These are phyloP conservation scores for Prunus yedoensis DNA, from an alignment of 331 rosid genomes.

Conservation along the genomic window DNA sequence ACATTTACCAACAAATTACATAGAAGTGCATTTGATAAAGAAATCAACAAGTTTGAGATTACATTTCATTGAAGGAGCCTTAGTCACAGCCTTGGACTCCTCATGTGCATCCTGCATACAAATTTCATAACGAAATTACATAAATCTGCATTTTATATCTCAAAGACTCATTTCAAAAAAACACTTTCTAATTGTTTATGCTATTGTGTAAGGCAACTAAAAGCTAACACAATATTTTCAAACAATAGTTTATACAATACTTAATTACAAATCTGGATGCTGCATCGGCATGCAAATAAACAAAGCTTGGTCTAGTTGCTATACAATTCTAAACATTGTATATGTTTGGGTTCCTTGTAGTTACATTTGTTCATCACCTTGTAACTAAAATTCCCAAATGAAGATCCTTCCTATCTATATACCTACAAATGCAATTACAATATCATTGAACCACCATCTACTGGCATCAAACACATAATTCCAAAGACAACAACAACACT, in stretches of 20 bases:
- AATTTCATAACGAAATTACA: constrained; percentile 17
- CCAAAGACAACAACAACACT: not conserved
- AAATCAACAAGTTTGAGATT: constrained; percentile 21
- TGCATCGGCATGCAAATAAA: not conserved
- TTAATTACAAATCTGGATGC: not conserved
- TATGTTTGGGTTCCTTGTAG: not conserved
- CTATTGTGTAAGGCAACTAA: not conserved
- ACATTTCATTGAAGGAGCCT: constrained; percentile 93
- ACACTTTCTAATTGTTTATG: not conserved
- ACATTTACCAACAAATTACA: not conserved
- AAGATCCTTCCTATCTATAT: not conserved
- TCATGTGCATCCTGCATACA: constrained; percentile 63
- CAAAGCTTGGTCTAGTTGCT: not conserved
- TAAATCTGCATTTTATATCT: constrained; percentile 10
- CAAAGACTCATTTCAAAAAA: not conserved
- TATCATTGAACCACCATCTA: not conserved
- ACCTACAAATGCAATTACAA: not conserved
- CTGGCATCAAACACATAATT: not conserved
- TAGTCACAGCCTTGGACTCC: constrained; percentile 82
- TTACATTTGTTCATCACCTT: not conserved
- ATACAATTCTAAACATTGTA: not conserved
- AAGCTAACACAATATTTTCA: not conserved
- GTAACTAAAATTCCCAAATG: not conserved
- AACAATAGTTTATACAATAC: not conserved
- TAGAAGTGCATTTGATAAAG: not conserved